Evolutionary conservation across 768 basidiomycete genomes (phyloP).

Genomic region (Mycena filopes): DNA sequence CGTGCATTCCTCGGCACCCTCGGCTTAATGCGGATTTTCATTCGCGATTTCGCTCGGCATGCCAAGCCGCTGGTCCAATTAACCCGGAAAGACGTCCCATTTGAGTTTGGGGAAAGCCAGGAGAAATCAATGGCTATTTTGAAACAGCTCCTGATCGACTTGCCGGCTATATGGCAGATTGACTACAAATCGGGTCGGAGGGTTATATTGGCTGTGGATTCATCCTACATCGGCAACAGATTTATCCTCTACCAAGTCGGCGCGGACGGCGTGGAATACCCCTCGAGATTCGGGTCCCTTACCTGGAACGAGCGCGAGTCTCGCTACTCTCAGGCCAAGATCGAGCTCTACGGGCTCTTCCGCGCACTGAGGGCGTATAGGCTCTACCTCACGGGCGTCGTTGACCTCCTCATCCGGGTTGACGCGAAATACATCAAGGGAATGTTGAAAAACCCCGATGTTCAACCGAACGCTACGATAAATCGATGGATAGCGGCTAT

Average conservation of each 20-base stretch:
- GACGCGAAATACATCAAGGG: not conserved
- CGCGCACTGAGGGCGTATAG: not conserved
- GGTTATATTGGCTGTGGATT: not conserved
- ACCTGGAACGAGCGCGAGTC: conserved; percentile 1
- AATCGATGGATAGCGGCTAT: not conserved
- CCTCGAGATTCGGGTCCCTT: not conserved
- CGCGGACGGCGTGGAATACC: not conserved
- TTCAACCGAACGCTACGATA: not conserved
- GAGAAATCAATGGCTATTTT: not conserved
- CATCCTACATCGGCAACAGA: not conserved
- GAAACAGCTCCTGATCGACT: not conserved
- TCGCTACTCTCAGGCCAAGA: not conserved
- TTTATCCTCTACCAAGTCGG: not conserved
- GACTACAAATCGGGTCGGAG: not conserved
- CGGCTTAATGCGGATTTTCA: not conserved
- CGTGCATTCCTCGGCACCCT: not conserved
- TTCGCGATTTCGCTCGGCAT: not conserved
- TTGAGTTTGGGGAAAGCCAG: not conserved
- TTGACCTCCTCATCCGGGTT: not conserved
- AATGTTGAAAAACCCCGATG: not conserved
- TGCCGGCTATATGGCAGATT: not conserved
- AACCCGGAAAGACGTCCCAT: not conserved
- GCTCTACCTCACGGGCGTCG: not conserved
- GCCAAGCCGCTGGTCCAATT: not conserved
- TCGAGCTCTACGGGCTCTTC: conserved; percentile 3